Evolutionary conservation across 306 rosid species (phyloP).

Genomic region (Macrotyloma uniflorum): DNA sequence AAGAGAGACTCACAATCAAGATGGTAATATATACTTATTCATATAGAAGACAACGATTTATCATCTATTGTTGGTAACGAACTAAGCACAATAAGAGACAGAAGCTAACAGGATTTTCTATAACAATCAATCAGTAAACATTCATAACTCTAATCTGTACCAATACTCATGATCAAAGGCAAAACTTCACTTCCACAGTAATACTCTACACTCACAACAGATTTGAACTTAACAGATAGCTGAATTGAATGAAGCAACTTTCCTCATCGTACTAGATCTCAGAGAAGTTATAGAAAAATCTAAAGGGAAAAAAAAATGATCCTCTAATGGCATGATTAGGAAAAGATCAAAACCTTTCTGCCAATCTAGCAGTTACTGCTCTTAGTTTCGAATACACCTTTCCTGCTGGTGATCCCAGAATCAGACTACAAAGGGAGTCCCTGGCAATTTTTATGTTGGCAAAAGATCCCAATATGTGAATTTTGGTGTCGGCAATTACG

Average conservation of each 20-base stretch:
- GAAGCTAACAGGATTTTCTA: background rate
- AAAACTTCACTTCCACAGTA: slow-evolving; percentile 28
- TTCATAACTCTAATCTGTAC: background rate
- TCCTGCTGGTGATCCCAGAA: slow-evolving; percentile 86
- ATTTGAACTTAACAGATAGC: background rate
- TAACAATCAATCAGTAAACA: background rate
- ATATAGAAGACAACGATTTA: background rate
- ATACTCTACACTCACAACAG: slow-evolving; percentile 2
- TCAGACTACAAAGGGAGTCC: slow-evolving; percentile 85
- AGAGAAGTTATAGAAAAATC: background rate
- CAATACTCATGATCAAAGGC: slow-evolving; percentile 1
- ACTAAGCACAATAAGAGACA: background rate
- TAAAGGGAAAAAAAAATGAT: background rate
- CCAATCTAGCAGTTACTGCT: slow-evolving; percentile 79
- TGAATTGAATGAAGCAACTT: background rate
- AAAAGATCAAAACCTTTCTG: slow-evolving; percentile 71
- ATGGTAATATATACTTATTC: background rate
- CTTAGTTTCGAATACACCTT: slow-evolving; percentile 82
- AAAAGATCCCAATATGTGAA: slow-evolving; percentile 86
- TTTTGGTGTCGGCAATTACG: slow-evolving; percentile 85
- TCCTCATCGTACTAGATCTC: slow-evolving; percentile 1
- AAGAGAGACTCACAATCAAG: too few relatives aligned
- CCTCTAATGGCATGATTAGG: background rate
- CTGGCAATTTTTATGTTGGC: slow-evolving; percentile 81
- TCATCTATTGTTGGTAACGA: background rate